Percentiles rank a stretch among this genome's conserved stretches.
Evolutionary conservation across 1,284 basidiomycete genomes (phyloP).

Genomic region (Trametes sp.): DNA sequence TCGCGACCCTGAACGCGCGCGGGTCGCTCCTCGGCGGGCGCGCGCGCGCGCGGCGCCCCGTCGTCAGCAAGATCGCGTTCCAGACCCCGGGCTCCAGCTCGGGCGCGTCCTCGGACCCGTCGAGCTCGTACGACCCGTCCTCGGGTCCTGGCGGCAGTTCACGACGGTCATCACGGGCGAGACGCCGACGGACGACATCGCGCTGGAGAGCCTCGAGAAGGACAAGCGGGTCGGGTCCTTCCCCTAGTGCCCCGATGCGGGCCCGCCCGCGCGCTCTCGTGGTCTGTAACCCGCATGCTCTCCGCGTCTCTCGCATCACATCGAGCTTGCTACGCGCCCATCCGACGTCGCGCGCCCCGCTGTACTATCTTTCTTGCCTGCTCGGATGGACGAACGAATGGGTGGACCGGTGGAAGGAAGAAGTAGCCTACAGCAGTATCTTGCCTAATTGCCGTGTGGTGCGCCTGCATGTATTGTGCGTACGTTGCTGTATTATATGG

Average conservation of each 20-base stretch:
- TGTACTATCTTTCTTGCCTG: too few species aligned
- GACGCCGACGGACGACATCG: constrained; percentile 8
- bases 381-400: not conserved
- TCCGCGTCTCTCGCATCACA: too few species aligned
- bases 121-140: constrained; percentile 16
- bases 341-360: too few species aligned
- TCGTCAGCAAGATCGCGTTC: constrained; percentile 16
- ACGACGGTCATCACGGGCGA: constrained; percentile 13
- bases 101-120: constrained; percentile 16
- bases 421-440: not conserved
- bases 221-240: constrained; percentile 9
- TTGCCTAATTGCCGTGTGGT: not conserved
- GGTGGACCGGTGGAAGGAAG: not conserved
- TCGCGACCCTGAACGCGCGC: constrained; percentile 28
- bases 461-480: not conserved
- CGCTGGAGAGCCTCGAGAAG: constrained; percentile 8
- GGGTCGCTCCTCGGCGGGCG: constrained; percentile 15
- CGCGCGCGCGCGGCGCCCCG: not conserved
- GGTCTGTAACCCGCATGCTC: too few species aligned
- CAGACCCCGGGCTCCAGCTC: constrained; percentile 10
- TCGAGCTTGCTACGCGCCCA: too few species aligned
- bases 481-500: constrained; percentile 1
- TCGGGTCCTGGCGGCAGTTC: constrained; percentile 13
- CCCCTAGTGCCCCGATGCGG: constrained; percentile 1
- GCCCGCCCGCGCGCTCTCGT: too few species aligned